Percentiles rank a stretch among this genome's conserved stretches.
Evolutionary conservation across 2,329 filamentous ascomycete genomes (phyloP).

Genomic region (Pseudogymnoascus sp.): DNA sequence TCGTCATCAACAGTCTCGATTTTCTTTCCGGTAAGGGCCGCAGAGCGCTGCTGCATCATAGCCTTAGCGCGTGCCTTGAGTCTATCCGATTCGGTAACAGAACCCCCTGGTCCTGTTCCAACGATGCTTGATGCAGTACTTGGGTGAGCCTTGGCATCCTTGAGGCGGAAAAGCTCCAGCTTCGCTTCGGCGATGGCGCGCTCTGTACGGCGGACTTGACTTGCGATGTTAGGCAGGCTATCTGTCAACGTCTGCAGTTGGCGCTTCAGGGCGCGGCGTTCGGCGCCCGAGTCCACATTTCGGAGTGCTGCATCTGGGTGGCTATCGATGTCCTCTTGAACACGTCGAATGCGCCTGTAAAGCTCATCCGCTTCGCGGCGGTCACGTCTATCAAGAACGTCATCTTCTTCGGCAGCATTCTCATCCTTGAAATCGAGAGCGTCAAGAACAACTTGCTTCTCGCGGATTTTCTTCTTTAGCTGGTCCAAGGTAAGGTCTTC

Average conservation of each 20-base stretch:
- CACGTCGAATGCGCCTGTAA: conserved; percentile 80
- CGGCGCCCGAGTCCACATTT: conserved; percentile 75
- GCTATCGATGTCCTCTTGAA: conserved; percentile 89
- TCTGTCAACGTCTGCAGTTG: conserved; percentile 85
- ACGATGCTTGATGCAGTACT: conserved; percentile 71
- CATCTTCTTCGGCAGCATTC: conserved; percentile 80
- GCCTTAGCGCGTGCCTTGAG: conserved; percentile 92
- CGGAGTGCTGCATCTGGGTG: conserved; percentile 70
- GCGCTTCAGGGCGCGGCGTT: conserved; percentile 75
- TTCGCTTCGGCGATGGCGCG: conserved; percentile 86
- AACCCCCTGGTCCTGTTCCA: conserved; percentile 84
- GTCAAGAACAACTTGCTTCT: conserved; percentile 89
- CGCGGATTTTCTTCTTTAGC: conserved; percentile 81
- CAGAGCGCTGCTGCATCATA: conserved; percentile 97
- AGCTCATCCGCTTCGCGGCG: conserved; percentile 88
- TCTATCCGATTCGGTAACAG: conserved; percentile 85
- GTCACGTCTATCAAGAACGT: conserved; percentile 82
- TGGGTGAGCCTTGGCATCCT: conserved; percentile 86
- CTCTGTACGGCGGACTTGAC: conserved; percentile 82
- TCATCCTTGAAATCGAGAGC: conserved; percentile 96
- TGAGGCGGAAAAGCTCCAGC: conserved; percentile 85
- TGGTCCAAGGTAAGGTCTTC: conserved; percentile 85
- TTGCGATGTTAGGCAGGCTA: conserved; percentile 83
- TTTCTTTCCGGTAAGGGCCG: conserved; percentile 81
- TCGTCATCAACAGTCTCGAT: conserved; percentile 61